Evolutionary conservation across 768 basidiomycete genomes (phyloP).

Genomic region (Lactifluus hygrophoroides): DNA sequence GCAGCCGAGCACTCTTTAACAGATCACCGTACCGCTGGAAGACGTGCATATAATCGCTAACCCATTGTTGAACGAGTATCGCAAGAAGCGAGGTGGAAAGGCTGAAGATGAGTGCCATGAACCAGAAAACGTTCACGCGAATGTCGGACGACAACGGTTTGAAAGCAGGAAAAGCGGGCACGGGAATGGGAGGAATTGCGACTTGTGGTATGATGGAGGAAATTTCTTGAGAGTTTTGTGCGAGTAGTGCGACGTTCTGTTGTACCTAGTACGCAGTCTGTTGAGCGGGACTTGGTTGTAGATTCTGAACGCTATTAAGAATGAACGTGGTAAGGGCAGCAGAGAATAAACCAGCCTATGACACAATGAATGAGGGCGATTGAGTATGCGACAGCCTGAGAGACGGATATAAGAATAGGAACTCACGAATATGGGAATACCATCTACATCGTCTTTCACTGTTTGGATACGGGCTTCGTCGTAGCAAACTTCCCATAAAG

Average conservation of each 20-base stretch:
- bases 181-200: not conserved
- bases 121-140: conserved; percentile 36
- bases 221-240: conserved; percentile 5
- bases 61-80: conserved; percentile 43
- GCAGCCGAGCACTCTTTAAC: conserved; percentile 32
- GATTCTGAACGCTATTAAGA: not conserved
- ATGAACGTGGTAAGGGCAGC: not conserved
- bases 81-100: conserved; percentile 35
- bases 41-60: conserved; percentile 28
- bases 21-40: conserved; percentile 26
- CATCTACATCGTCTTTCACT: not conserved
- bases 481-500: not conserved
- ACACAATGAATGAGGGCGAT: not conserved
- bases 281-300: not conserved
- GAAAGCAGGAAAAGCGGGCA: conserved; percentile 2
- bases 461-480: not conserved
- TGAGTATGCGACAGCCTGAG: not conserved
- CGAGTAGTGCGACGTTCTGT: conserved; percentile 3
- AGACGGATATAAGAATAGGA: not conserved
- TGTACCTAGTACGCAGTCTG: not conserved
- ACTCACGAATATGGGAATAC: not conserved
- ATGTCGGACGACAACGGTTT: conserved; percentile 26
- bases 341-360: not conserved
- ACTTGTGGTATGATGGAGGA: not conserved
- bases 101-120: conserved; percentile 30